Percentiles rank a stretch among this genome's conserved stretches.
Evolutionary conservation across 192 early-diverging fungal species (phyloP).

Genomic region (Mortierella antarctica): DNA sequence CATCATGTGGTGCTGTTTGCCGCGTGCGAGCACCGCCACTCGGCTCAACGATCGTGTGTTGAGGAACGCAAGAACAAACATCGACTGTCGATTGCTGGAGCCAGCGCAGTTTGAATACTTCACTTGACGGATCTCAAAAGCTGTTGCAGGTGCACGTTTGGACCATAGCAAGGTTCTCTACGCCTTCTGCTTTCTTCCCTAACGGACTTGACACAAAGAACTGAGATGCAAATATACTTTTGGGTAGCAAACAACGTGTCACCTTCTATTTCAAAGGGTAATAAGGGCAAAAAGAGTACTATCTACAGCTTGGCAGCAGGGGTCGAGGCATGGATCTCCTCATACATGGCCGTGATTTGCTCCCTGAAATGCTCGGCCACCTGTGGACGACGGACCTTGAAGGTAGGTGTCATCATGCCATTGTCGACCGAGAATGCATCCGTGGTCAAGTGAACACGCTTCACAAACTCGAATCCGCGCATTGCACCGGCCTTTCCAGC

Average conservation of each 20-base stretch:
- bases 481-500: constrained; percentile 61
- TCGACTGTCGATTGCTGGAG: too few species aligned
- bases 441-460: constrained; percentile 76
- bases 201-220: background rate
- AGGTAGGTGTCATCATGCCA: constrained; percentile 90
- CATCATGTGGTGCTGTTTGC: too few species aligned
- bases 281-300: background rate
- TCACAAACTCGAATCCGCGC: constrained; percentile 82
- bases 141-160: too few species aligned
- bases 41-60: too few species aligned
- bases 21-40: too few species aligned
- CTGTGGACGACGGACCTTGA: constrained; percentile 90
- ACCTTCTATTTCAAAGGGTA: background rate
- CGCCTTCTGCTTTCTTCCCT: background rate
- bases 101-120: too few species aligned
- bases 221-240: background rate
- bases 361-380: constrained; percentile 72
- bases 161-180: too few species aligned
- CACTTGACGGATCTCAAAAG: too few species aligned
- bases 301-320: constrained; percentile 59
- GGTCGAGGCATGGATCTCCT: constrained; percentile 48
- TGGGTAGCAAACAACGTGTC: too few species aligned
- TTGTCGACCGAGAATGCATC: constrained; percentile 83
- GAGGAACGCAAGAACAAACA: too few species aligned
- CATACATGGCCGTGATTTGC: constrained; percentile 78